A percentile compares a stretch with the other conserved stretches of the same genome.
Conservation (phyloP, 2,329 filamentous ascomycete genomes). For the Furcasterigmium sp. region DNA sequence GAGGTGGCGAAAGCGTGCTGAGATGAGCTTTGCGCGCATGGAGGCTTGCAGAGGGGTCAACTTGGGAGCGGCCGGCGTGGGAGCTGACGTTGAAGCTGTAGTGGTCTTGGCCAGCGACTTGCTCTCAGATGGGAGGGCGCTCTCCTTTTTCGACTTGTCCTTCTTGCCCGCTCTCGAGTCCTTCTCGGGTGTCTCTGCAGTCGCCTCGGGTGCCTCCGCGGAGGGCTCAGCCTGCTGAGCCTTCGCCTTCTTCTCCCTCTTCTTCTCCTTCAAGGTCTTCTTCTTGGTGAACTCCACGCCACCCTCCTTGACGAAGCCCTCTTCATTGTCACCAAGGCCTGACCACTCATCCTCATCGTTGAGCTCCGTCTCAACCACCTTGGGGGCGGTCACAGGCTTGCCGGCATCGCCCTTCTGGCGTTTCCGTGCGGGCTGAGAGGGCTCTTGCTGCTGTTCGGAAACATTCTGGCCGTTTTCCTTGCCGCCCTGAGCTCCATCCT, state of each 20-base stretch:
- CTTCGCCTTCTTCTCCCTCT: conserved; percentile 20
- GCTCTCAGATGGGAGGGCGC: neutral
- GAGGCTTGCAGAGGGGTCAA: conserved; percentile 89
- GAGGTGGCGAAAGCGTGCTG: conserved; percentile 92
- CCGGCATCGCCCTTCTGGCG: conserved; percentile 9
- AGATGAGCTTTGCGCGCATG: conserved; percentile 93
- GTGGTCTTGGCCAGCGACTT: neutral
- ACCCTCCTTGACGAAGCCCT: conserved; percentile 15
- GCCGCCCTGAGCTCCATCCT: conserved; percentile 11
- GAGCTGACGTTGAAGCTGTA: neutral
- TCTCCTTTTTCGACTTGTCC: conserved; percentile 6
- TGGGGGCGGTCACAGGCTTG: conserved; percentile 15
- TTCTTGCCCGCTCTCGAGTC: conserved; percentile 9
- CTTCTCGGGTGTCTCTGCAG: neutral
- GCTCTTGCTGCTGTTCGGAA: neutral
- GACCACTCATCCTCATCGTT: too few relatives aligned
- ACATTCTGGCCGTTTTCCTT: conserved; percentile 22
- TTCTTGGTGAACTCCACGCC: conserved; percentile 17
- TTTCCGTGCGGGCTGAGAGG: conserved; percentile 8
- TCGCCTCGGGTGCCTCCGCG: too few relatives aligned
- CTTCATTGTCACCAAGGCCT: too few relatives aligned
- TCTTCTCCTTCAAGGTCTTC: conserved; percentile 32
- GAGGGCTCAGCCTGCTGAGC: conserved; percentile 13
- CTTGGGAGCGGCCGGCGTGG: conserved; percentile 37
- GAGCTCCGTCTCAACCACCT: conserved; percentile 15